Conservation (phyloP, 140 eudicot species). For the Stevia rebaudiana region DNA sequence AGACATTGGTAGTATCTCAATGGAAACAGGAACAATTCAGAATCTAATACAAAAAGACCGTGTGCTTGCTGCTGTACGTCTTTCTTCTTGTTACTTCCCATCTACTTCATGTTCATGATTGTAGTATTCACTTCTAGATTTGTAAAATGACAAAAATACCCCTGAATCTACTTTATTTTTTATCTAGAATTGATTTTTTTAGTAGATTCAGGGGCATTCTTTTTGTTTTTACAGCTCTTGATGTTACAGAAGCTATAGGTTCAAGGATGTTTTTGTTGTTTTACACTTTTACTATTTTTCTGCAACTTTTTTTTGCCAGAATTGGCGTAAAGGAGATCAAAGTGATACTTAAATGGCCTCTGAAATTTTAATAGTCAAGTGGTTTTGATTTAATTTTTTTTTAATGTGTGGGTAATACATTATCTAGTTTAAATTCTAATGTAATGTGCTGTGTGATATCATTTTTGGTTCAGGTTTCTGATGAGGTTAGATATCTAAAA, state of each 20-base stretch:
- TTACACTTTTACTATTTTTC: background rate
- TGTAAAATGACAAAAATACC: background rate
- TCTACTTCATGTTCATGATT: constrained; percentile 8
- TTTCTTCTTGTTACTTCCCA: constrained; percentile 22
- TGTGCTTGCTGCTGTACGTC: constrained; percentile 69
- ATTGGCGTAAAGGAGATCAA: background rate
- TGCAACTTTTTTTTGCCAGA: background rate
- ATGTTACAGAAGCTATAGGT: background rate
- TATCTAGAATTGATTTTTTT: background rate
- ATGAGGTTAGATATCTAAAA: constrained; percentile 68
- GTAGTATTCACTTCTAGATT: background rate
- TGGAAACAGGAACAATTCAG: constrained; percentile 62
- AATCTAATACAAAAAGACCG: constrained; percentile 90
- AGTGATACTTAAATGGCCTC: background rate
- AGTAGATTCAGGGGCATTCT: background rate
- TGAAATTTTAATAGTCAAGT: background rate
- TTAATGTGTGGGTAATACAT: background rate
- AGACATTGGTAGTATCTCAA: constrained; percentile 48
- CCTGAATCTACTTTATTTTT: background rate
- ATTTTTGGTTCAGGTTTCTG: constrained; percentile 49
- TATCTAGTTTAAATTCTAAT: background rate
- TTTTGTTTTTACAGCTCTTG: background rate
- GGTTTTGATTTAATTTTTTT: background rate
- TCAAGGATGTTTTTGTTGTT: background rate
- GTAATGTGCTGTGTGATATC: constrained; percentile 1